Evolutionary conservation across 1,139 yeast genomes (phyloP).

Genomic region (Schwanniomyces etchellsii): DNA sequence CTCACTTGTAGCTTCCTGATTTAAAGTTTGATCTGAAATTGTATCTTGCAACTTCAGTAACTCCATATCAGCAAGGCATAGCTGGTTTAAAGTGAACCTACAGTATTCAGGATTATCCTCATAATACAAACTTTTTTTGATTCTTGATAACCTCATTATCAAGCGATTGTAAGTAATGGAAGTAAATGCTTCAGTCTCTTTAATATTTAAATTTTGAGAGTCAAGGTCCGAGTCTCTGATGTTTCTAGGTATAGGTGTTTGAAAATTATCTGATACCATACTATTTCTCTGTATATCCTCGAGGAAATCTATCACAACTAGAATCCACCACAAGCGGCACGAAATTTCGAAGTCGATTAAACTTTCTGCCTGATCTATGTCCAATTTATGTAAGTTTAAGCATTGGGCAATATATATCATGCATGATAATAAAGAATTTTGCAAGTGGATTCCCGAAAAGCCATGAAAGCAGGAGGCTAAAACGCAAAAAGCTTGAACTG

Average conservation of each 20-base stretch:
- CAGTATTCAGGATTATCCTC: background rate
- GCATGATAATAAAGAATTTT: constrained; percentile 17
- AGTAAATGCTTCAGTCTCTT: constrained; percentile 7
- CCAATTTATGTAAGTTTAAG: constrained; percentile 17
- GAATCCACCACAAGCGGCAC: constrained; percentile 27
- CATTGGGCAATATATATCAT: constrained; percentile 20
- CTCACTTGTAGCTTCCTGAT: background rate
- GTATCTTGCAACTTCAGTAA: constrained; percentile 1
- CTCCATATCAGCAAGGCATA: constrained; percentile 5
- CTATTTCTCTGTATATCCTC: constrained; percentile 20
- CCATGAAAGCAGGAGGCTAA: constrained; percentile 20
- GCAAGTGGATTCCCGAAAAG: constrained; percentile 24
- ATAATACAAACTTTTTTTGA: constrained; percentile 7
- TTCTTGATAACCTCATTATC: constrained; percentile 7
- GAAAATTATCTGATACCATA: constrained; percentile 15
- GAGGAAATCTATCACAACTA: constrained; percentile 27
- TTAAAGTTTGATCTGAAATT: constrained; percentile 1
- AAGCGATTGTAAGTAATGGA: constrained; percentile 10
- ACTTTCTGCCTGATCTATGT: constrained; percentile 6
- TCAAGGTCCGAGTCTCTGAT: constrained; percentile 9
- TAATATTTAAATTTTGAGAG: constrained; percentile 3
- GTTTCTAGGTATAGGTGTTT: constrained; percentile 19
- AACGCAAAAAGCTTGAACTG: constrained; percentile 23
- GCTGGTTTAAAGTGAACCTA: background rate
- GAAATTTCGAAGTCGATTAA: constrained; percentile 18